These are phyloP conservation scores for Spencermartinsiella ligniputridi DNA, from an alignment of 1,139 yeast genomes.

Conservation along the genomic window DNA sequence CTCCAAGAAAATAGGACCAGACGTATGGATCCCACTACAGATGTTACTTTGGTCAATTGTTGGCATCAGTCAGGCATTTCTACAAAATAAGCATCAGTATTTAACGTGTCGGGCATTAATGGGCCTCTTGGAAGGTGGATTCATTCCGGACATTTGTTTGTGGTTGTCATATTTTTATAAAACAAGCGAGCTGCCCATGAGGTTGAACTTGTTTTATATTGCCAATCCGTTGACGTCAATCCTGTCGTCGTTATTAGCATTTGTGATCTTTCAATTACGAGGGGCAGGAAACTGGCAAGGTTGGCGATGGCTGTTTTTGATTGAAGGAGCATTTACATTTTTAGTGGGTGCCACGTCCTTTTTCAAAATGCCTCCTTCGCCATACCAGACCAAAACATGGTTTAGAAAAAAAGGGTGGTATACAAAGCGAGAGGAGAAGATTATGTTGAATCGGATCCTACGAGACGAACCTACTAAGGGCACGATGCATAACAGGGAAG, in stretches of 20 bases:
- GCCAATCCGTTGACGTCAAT: slow-evolving; percentile 29
- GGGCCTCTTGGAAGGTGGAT: slow-evolving; percentile 51
- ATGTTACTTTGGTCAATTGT: too few relatives aligned
- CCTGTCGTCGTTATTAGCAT: slow-evolving; percentile 40
- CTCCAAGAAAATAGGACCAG: too few relatives aligned
- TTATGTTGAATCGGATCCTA: too few relatives aligned
- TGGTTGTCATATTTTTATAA: slow-evolving; percentile 54
- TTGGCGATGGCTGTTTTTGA: slow-evolving; percentile 62
- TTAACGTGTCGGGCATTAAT: slow-evolving; percentile 38
- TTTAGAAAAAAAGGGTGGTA: too few relatives aligned
- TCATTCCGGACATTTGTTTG: slow-evolving; percentile 47
- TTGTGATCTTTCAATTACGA: slow-evolving; percentile 42
- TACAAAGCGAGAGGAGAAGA: too few relatives aligned
- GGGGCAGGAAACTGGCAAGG: slow-evolving; percentile 41
- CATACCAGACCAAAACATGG: too few relatives aligned
- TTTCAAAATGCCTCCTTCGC: slow-evolving; percentile 58
- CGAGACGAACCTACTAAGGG: too few relatives aligned
- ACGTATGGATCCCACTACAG: too few relatives aligned
- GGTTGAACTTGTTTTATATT: slow-evolving; percentile 47
- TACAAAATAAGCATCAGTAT: slow-evolving; percentile 1
- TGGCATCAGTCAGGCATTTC: background rate
- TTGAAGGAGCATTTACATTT: slow-evolving; percentile 60
- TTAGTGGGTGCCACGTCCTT: slow-evolving; percentile 44
- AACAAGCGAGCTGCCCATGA: slow-evolving; percentile 42
- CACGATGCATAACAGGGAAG: too few relatives aligned